Evolutionary conservation across 1,284 basidiomycete genomes (phyloP).

Genomic region (Irpex sp.): DNA sequence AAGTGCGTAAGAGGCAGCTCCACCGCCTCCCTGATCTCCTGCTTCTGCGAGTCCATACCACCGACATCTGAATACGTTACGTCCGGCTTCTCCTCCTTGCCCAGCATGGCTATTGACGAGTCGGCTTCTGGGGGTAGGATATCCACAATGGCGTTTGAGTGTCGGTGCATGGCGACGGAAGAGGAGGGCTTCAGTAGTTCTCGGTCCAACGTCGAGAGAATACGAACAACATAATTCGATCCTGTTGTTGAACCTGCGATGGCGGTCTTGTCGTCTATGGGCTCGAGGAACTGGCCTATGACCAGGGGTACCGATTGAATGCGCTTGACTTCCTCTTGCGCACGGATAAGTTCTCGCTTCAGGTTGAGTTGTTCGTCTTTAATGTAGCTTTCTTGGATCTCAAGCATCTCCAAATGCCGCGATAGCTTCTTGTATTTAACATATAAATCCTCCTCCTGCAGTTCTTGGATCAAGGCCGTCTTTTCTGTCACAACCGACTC

Average conservation of each 20-base stretch:
- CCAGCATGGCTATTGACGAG: slow-evolving; percentile 93
- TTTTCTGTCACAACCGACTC: slow-evolving; percentile 87
- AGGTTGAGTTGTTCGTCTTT: slow-evolving; percentile 99
- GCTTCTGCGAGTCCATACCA: slow-evolving; percentile 98
- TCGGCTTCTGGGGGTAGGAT: slow-evolving; percentile 99
- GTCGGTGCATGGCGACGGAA: slow-evolving; percentile 95
- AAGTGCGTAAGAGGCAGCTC: slow-evolving; percentile 98
- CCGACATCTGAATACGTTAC: slow-evolving; percentile 91
- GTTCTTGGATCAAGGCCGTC: slow-evolving; percentile 77
- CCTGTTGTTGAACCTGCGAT: slow-evolving; percentile 99
- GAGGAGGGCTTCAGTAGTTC: slow-evolving; percentile 97
- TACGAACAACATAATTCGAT: slow-evolving; percentile 97
- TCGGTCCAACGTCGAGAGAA: slow-evolving; percentile 95
- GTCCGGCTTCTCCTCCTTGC: slow-evolving; percentile 91
- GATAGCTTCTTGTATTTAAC: slow-evolving; percentile 94
- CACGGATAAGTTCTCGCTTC: slow-evolving; percentile 95
- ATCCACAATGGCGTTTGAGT: slow-evolving; percentile 98
- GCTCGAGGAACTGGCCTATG: slow-evolving; percentile 99
- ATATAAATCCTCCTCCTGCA: slow-evolving; percentile 92
- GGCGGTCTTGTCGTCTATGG: slow-evolving; percentile 96
- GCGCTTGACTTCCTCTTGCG: slow-evolving; percentile 99
- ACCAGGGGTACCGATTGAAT: slow-evolving; percentile 99
- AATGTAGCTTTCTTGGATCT: slow-evolving; percentile 97
- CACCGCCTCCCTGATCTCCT: slow-evolving; percentile 98
- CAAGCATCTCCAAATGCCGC: slow-evolving; percentile 90